Base-by-base conservation (phyloP, 805 yeast species). In the Ascoidea tarda region DNA sequence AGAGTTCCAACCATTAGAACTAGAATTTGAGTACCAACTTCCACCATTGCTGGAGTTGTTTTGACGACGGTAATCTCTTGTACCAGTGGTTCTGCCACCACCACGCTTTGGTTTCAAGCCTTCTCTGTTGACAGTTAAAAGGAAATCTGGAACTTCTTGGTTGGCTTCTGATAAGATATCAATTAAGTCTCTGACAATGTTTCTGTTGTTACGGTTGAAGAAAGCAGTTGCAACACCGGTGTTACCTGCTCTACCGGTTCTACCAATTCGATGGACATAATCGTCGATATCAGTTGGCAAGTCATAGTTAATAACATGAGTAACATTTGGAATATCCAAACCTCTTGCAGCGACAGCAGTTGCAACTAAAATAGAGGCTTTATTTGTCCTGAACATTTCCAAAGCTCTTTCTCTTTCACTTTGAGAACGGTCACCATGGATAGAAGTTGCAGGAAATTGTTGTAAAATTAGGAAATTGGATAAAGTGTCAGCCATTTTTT, bases 171-270 rank as follows among this genome's bases (percentile, higher is more conserved):
- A 68, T 65, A 93, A 81, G 62, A 93, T 78, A 53, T 87, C 96
- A 64, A 88, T 70, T 69, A 93, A 74, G 58, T 89, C 96, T 69
- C 87, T 87, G 60, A 81, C 91, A 63, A 95, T 77, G 66, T 89
- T 89, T 66, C 78, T 81, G 81, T 89, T 93, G 69, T 84, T 85
- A 75, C 98, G 86, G 84, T 93, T 93, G 74, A 93, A 87, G 77
- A 93, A 93, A 51, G 99, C 96, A 60, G 97, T 90, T 59, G 99
- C 97, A 63, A 87, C 77, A 86, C 99, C 99, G 57, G 85, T 82
- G 76, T 93, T 93, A 79, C 99, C 99, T 64, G 99, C 99, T 82
- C 99, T 93, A 74, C 99, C 99, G 66, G 99, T 93, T 82, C 99
- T 91, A 81, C 99, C 99, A 68, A 93, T 93, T 77, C 99, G 87